Conservation (phyloP, 2,329 filamentous ascomycete genomes). For the Botrytis fabae region DNA sequence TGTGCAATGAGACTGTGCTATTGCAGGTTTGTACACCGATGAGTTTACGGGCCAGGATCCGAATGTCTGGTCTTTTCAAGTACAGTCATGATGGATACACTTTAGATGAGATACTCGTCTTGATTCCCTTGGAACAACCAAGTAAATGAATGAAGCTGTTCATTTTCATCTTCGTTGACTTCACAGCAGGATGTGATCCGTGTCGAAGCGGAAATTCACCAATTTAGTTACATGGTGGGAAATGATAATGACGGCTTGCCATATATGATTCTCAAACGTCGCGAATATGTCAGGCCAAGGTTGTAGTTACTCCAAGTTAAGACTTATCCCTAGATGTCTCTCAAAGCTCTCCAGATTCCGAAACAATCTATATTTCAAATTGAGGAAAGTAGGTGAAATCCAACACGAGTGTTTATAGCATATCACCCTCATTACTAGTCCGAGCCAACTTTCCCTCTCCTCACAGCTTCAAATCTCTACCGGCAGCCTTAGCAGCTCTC, state of each 20-base stretch:
- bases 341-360: not conserved
- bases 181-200: not conserved
- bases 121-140: not conserved
- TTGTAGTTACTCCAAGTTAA: not conserved
- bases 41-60: not conserved
- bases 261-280: no score
- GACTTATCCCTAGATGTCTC: not conserved
- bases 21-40: not conserved
- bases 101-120: not conserved
- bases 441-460: no score
- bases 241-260: not conserved
- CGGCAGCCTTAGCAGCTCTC: conserved; percentile 56
- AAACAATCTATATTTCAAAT: not conserved
- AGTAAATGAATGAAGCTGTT: not conserved
- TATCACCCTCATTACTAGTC: not conserved
- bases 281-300: not conserved
- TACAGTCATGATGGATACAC: not conserved
- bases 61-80: not conserved
- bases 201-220: not conserved
- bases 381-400: not conserved
- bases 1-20: not conserved
- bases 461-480: conserved; percentile 43
- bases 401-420: not conserved
- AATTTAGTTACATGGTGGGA: not conserved
- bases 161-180: not conserved